Conservation (phyloP, 768 basidiomycete genomes). For the Trametes cingulata region DNA sequence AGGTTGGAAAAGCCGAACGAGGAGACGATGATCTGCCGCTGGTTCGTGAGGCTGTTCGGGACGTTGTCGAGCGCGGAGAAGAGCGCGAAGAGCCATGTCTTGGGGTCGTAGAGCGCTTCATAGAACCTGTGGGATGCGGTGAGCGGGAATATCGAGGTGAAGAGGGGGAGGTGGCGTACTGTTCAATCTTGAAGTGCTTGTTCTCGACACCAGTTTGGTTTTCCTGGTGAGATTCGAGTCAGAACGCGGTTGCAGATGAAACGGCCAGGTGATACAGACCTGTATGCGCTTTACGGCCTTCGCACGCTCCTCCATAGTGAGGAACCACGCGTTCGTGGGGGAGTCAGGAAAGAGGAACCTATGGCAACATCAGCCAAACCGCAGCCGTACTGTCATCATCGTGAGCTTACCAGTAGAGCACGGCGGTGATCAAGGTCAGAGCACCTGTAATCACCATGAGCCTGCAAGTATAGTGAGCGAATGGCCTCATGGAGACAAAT, state of each 20-base stretch:
- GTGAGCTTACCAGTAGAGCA: constrained; percentile 49
- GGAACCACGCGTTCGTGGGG: constrained; percentile 74
- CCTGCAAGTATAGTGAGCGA: constrained; percentile 33
- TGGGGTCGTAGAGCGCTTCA: constrained; percentile 67
- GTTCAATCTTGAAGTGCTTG: constrained; percentile 77
- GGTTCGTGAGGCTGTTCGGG: constrained; percentile 68
- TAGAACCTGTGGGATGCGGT: constrained; percentile 48
- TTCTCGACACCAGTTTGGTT: constrained; percentile 85
- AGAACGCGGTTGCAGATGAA: background rate
- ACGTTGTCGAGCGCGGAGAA: constrained; percentile 62
- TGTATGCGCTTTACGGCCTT: constrained; percentile 67
- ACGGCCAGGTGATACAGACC: constrained; percentile 32
- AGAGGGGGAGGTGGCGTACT: constrained; percentile 45
- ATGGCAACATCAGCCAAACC: background rate
- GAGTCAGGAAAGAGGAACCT: constrained; percentile 77
- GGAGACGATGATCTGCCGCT: constrained; percentile 61
- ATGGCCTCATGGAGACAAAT: background rate
- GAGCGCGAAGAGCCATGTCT: constrained; percentile 77
- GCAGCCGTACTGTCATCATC: too few relatives aligned
- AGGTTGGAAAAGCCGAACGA: constrained; percentile 65
- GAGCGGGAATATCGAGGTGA: too few relatives aligned
- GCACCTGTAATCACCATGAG: constrained; percentile 71
- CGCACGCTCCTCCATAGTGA: constrained; percentile 62
- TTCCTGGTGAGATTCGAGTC: constrained; percentile 37
- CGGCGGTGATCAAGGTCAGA: constrained; percentile 53